Base-by-base conservation (phyloP, 192 early-diverging fungal species). In the Linderina pennispora region DNA sequence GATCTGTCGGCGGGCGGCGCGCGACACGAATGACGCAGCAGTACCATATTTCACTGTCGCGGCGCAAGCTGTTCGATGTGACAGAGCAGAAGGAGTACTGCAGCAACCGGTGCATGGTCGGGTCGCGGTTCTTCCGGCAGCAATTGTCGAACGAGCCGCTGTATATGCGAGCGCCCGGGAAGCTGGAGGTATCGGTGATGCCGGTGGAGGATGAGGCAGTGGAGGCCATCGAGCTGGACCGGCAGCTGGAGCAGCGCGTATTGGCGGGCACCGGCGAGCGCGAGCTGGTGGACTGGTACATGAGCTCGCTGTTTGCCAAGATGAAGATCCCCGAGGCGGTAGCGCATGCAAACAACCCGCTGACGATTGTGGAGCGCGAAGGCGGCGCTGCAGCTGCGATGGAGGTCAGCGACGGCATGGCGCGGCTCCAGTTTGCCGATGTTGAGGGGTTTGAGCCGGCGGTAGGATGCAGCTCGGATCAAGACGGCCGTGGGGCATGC, bases 51-150 rank as follows among this genome's bases (percentile, higher is more conserved):
- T 88, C 88, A 2, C 40, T 80, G 23, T 50, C 52, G 2, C 78
- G 81, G 19, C 76, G 81, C 26, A 90, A 92, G 62, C 80, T 94
- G 4, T 92, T 76, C 50, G 89, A 92, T 55, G 77, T 83, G 3
- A 72, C 78, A 0, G 80, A 84, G 34, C 65, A 86, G 8, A 70
- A 74, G 23, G 50, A 58, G 33, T 94, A 74, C 48, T 94, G 92
- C 45, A 83, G 83, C 6, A 67, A 68, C 25, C 49, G 48, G 0
- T 94, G 92, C 52, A 69, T 86, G 52, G 80, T 81, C 1, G 80
- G 80, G 10, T 89, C 87, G 5, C 77, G 74, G 15, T 88, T 85
- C 57, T 81, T 79, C 45, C 59, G 39, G 19, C 49, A 73, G 11
- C 92, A 94, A 69, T 45, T 94, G 19, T 74, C 81, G 0, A 78